Base-by-base conservation (phyloP, 2,329 filamentous ascomycete species). In the Penicillium sp. region DNA sequence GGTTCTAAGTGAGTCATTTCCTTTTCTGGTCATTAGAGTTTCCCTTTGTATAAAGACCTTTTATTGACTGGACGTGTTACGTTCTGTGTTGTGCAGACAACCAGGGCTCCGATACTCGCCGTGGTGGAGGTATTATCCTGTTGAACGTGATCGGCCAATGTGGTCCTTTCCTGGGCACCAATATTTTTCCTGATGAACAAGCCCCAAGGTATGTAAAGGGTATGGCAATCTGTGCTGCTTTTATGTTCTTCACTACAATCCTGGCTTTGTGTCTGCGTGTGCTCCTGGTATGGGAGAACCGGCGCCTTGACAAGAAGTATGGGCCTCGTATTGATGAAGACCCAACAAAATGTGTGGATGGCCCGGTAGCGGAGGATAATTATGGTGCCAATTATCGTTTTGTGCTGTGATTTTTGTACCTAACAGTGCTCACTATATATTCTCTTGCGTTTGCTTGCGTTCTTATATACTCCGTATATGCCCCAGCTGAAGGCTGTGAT, bases 61-160 rank as follows among this genome's bases (percentile, higher is more conserved):
- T 35, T 19, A 48, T 6, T 48, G 29, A 48, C 19, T 52, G 17
- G 15, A 29, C 2, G 6, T 51, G n/a, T 31, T 23, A 51, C 36
- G 25, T 38, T 39, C 8, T 21, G 17, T 29, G 17, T 27, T 4
- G 15, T n/a, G 9, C 48, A 77, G 86, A 89, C 69, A 90, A 90
- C 69, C 86, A 89, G 71, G 87, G 87, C 15, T 84, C 79, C 38
- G 86, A 89, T 67, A 87, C 86, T 2, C 85, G 88, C 48, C 82
- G 87, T 2, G 88, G 88, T 5, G 82, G 83, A 2, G 82, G 82
- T 4, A 87, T 90, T 51, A 84, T 87, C 9, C 80, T 90, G n/a
- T 75, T 87, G 48, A 89, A 89, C 66, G 74, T 88, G 63, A 77
- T 90, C 42, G 88, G 87, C 0, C 89, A 88, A 68, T 82, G 83